A percentile compares a stretch with the other conserved stretches of the same genome.
These are phyloP conservation scores for Rhododendron vialii DNA, from an alignment of 148 eudicot species.

Conservation along the genomic window DNA sequence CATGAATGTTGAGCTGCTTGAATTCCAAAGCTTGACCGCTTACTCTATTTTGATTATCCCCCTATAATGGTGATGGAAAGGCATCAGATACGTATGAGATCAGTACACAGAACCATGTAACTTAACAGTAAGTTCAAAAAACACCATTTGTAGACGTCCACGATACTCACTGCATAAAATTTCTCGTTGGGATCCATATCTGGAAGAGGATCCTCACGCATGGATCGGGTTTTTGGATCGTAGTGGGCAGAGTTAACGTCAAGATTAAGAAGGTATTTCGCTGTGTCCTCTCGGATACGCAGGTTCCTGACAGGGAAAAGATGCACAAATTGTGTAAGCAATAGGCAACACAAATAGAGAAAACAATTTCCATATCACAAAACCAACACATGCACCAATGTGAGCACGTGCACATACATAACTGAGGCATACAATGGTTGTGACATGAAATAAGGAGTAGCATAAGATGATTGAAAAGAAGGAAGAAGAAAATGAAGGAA, in stretches of 20 bases:
- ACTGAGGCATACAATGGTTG: neutral
- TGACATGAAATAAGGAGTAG: neutral
- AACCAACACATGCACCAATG: neutral
- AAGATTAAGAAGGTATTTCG: conserved; percentile 87
- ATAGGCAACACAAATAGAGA: neutral
- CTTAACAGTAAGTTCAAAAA: neutral
- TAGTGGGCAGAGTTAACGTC: conserved; percentile 85
- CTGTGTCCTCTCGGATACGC: conserved; percentile 95
- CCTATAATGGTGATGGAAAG: conserved; percentile 26
- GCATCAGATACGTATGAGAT: neutral
- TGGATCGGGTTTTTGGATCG: conserved; percentile 91
- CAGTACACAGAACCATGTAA: neutral
- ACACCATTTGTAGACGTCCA: neutral
- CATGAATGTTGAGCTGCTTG: conserved; percentile 79
- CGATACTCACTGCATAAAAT: conserved; percentile 60
- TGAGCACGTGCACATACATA: neutral
- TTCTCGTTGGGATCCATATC: conserved; percentile 92
- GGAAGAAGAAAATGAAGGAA: neutral
- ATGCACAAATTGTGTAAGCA: neutral
- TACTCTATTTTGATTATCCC: conserved; percentile 79
- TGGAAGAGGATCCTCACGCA: conserved; percentile 99
- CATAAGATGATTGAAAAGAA: neutral
- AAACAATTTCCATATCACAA: conserved; percentile 5
- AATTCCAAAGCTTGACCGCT: conserved; percentile 96
- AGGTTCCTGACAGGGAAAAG: conserved; percentile 46